A percentile compares a stretch with the other conserved stretches of the same genome.
phyloP scores from a whole-genome alignment of 495 filamentous ascomycete genomes.

The Trichocladium antarcticum region DNA sequence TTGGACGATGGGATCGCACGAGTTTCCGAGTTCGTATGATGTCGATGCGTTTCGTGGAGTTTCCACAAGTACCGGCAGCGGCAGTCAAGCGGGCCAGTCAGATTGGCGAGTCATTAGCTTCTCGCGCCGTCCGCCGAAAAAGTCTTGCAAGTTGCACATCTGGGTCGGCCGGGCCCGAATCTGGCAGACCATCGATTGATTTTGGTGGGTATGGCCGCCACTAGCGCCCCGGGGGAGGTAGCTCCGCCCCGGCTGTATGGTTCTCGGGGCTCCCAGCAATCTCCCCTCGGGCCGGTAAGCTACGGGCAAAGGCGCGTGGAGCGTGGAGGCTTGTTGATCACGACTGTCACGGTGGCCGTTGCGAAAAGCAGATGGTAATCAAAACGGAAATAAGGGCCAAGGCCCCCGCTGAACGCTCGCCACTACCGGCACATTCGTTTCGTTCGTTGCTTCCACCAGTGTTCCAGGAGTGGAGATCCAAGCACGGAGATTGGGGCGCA shows the following conservation, averaged over 20 bases:
- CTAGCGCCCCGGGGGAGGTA: neutral
- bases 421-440: neutral
- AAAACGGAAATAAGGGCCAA: neutral
- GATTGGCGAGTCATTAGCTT: slow-evolving; percentile 1
- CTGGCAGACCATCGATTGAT: slow-evolving; percentile 3
- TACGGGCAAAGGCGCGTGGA: too few relatives aligned
- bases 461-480: neutral
- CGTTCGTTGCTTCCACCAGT: neutral
- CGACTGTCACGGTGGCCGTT: neutral
- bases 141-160: neutral
- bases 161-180: neutral
- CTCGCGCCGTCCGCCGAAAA: neutral
- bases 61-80: neutral
- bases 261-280: neutral
- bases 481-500: neutral
- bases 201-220: neutral
- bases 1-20: neutral
- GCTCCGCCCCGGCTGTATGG: neutral
- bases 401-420: neutral
- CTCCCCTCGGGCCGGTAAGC: neutral
- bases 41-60: neutral
- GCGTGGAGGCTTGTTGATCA: neutral
- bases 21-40: neutral
- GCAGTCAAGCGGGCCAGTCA: neutral
- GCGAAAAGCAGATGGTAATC: neutral